Conservation (phyloP, 1,139 yeast species). For the Hanseniaspora sp. region DNA sequence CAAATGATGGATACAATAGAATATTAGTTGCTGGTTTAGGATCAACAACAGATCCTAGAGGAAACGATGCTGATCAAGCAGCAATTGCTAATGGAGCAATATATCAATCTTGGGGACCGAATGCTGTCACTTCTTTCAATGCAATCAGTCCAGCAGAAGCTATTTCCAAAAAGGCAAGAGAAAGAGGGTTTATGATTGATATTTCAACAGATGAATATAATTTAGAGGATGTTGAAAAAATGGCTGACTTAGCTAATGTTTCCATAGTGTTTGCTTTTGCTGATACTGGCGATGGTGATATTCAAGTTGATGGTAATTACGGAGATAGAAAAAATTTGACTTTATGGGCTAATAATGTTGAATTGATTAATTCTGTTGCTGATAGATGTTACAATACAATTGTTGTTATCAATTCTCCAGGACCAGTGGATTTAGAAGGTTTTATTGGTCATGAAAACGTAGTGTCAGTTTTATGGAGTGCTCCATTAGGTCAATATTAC, state of each 20-base stretch:
- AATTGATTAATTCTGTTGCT: slow-evolving; percentile 40
- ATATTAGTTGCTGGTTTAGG: slow-evolving; percentile 40
- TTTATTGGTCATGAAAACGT: slow-evolving; percentile 51
- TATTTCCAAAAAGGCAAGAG: slow-evolving; percentile 36
- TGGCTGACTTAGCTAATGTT: slow-evolving; percentile 42
- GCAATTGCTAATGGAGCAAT: slow-evolving; percentile 38
- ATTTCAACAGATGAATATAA: slow-evolving; percentile 37
- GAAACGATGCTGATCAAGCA: slow-evolving; percentile 43
- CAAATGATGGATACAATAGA: slow-evolving; percentile 35
- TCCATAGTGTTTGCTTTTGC: slow-evolving; percentile 44
- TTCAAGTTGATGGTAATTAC: slow-evolving; percentile 36
- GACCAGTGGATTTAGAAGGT: slow-evolving; percentile 48
- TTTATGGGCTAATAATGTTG: slow-evolving; percentile 53
- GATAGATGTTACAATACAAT: slow-evolving; percentile 43
- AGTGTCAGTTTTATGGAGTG: slow-evolving; percentile 44
- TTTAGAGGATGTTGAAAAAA: slow-evolving; percentile 35
- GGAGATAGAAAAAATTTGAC: slow-evolving; percentile 37
- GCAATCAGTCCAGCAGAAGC: slow-evolving; percentile 48
- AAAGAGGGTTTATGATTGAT: slow-evolving; percentile 38
- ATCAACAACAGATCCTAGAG: slow-evolving; percentile 41
- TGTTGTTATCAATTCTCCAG: slow-evolving; percentile 48
- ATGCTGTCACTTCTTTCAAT: slow-evolving; percentile 43
- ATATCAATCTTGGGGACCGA: slow-evolving; percentile 45
- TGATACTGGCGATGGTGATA: slow-evolving; percentile 49
- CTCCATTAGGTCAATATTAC: slow-evolving; percentile 50